Conservation (phyloP, 495 filamentous ascomycete species). For the Cercophora samala region DNA sequence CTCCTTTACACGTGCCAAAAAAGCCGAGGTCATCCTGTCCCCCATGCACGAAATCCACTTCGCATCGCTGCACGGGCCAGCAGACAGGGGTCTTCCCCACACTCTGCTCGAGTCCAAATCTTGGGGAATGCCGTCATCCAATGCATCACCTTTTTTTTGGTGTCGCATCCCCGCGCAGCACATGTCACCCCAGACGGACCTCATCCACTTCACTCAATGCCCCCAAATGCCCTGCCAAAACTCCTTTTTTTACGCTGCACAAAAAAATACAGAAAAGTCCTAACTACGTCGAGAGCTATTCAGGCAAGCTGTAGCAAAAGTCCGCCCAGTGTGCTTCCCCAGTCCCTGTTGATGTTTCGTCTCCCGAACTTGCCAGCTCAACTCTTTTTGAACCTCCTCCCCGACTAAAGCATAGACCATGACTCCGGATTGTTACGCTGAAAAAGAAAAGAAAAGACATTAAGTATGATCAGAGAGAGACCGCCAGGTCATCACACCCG, state of each 20-base stretch:
- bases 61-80: neutral
- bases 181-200: neutral
- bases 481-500: neutral
- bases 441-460: neutral
- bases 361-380: neutral
- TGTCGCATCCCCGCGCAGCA: neutral
- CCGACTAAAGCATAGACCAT: neutral
- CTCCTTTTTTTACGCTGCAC: neutral
- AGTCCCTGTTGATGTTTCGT: neutral
- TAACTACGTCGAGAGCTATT: neutral
- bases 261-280: neutral
- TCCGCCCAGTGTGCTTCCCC: neutral
- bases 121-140: slow-evolving; percentile 4
- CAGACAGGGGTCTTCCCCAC: neutral
- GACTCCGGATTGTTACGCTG: neutral
- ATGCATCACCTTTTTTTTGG: neutral
- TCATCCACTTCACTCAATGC: neutral
- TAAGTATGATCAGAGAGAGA: neutral
- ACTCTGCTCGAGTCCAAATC: neutral
- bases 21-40: neutral
- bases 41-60: neutral
- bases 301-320: neutral
- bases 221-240: neutral
- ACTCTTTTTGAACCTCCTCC: neutral
- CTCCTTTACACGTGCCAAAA: neutral